Evolutionary conservation across 2,329 filamentous ascomycete species (phyloP).

Genomic region (Daldinia sp.): DNA sequence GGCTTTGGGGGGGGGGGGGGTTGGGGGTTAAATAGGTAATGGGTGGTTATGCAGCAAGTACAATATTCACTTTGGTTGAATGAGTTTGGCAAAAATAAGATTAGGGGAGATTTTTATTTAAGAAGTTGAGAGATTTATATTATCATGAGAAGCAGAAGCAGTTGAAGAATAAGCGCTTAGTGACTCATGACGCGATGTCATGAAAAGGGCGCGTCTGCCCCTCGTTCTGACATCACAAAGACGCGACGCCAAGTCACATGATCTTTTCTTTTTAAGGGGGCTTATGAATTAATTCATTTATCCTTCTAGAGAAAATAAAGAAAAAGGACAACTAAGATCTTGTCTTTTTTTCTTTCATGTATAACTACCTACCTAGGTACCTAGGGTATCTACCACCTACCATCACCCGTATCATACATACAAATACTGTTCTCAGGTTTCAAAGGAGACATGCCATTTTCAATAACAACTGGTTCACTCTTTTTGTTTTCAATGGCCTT

Average conservation of each 20-base stretch:
- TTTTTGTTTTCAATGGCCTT: not conserved
- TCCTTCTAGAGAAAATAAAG: no score
- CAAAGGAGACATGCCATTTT: no score
- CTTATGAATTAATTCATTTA: not conserved
- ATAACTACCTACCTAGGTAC: no score
- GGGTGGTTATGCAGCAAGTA: not conserved
- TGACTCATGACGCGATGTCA: constrained; percentile 41
- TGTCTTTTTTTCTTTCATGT: no score
- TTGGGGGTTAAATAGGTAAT: not conserved
- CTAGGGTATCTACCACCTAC: no score
- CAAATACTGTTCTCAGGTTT: no score
- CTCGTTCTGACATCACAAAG: constrained; percentile 26
- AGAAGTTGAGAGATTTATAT: not conserved
- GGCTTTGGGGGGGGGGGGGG: not conserved
- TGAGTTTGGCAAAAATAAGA: not conserved
- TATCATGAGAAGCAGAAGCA: not conserved
- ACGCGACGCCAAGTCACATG: constrained; percentile 44
- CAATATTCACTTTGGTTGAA: not conserved
- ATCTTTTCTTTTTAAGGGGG: not conserved
- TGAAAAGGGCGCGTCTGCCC: constrained; percentile 43
- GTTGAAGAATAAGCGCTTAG: not conserved
- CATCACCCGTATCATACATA: no score
- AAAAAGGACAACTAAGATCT: no score
- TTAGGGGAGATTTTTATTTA: no score
- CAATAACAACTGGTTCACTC: not conserved